phyloP scores from a whole-genome alignment of 768 basidiomycete species.

The Daedalea quercina region DNA sequence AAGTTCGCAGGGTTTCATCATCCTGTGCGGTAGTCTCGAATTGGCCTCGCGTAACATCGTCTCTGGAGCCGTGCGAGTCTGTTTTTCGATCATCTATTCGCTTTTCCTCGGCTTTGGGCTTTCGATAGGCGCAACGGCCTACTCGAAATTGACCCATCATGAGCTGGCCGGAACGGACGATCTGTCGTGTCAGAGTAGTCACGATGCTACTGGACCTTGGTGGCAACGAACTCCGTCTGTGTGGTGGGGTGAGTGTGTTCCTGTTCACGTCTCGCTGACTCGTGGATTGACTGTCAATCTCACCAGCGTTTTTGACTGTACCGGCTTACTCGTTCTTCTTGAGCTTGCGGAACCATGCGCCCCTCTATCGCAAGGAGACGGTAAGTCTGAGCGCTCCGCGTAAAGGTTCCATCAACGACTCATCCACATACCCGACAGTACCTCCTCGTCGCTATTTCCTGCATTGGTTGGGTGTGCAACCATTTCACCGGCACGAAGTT shows the following conservation, averaged over 20 bases:
- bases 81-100: constrained; percentile 77
- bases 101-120: constrained; percentile 73
- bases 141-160: constrained; percentile 44
- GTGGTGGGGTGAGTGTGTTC: constrained; percentile 55
- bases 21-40: constrained; percentile 70
- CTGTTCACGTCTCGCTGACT: not conserved
- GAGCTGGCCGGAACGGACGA: constrained; percentile 47
- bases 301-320: constrained; percentile 59
- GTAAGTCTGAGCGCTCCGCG: constrained; percentile 25
- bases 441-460: constrained; percentile 54
- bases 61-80: constrained; percentile 76
- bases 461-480: constrained; percentile 73
- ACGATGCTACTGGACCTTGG: constrained; percentile 58
- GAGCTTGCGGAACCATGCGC: constrained; percentile 59
- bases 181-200: constrained; percentile 51
- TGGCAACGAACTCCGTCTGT: constrained; percentile 62
- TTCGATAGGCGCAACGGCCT: constrained; percentile 70
- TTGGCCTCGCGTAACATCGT: constrained; percentile 77
- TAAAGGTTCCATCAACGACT: too few relatives aligned
- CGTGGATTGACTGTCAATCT: not conserved
- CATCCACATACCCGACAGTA: constrained; percentile 20
- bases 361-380: constrained; percentile 49
- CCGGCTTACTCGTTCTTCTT: constrained; percentile 64
- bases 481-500: constrained; percentile 61
- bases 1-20: constrained; percentile 47